Percentiles rank a stretch among this genome's conserved stretches.
These are phyloP conservation scores for Aureobasidium sp. DNA, from an alignment of 2,329 filamentous ascomycete genomes.

Conservation along the genomic window DNA sequence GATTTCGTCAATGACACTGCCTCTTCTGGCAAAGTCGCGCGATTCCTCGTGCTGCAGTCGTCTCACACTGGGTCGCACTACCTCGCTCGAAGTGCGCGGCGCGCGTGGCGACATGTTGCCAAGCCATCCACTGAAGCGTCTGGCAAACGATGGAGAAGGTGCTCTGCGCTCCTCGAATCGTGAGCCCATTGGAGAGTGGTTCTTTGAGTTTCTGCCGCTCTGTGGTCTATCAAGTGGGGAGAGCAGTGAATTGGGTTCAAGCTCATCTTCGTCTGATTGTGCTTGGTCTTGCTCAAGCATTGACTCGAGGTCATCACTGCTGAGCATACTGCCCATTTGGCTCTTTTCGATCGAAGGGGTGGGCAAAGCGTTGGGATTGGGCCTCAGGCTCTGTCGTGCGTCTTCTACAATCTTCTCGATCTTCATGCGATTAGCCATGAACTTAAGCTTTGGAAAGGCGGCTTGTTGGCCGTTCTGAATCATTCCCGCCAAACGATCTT, in stretches of 20 bases:
- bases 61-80: conserved; percentile 17
- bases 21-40: conserved; percentile 17
- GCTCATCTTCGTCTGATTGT: conserved; percentile 23
- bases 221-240: conserved; percentile 15
- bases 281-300: conserved; percentile 34
- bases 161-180: not conserved
- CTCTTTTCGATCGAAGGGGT: conserved; percentile 22
- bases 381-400: conserved; percentile 41
- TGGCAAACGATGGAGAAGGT: conserved; percentile 26
- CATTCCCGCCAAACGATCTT: conserved; percentile 73
- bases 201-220: not conserved
- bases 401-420: conserved; percentile 64
- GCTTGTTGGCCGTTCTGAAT: conserved; percentile 84
- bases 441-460: conserved; percentile 85
- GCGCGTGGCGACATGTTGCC: conserved; percentile 21
- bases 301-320: conserved; percentile 40
- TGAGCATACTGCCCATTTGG: conserved; percentile 32
- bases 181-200: not conserved
- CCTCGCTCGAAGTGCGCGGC: conserved; percentile 21
- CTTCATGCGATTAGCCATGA: conserved; percentile 79
- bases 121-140: conserved; percentile 27
- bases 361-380: conserved; percentile 25
- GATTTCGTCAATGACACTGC: conserved; percentile 38
- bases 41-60: conserved; percentile 13
- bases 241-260: conserved; percentile 24